Conservation (phyloP, 108 stramenopile species). For the Skeletonema grethae region DNA sequence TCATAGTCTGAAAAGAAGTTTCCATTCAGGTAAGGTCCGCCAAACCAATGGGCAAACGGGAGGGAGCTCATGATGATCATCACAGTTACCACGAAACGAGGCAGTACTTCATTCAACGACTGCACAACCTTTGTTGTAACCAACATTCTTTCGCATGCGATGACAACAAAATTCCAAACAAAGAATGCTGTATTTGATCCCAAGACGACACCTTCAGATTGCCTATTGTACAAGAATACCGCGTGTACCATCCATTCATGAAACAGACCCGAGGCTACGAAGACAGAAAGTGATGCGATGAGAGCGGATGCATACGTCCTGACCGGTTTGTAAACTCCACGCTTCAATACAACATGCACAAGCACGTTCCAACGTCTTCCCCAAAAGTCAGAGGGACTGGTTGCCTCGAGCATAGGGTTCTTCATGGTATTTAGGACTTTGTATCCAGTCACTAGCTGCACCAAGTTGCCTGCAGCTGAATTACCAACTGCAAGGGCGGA, state of each 20-base stretch:
- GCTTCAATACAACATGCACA: conserved; percentile 66
- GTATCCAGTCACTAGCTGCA: conserved; percentile 23
- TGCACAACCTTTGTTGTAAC: conserved; percentile 17
- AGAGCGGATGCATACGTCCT: conserved; percentile 27
- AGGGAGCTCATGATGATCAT: conserved; percentile 52
- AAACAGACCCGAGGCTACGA: conserved; percentile 70
- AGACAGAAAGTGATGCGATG: conserved; percentile 54
- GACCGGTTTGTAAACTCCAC: conserved; percentile 72
- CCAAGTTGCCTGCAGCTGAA: not conserved
- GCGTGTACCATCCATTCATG: conserved; percentile 68
- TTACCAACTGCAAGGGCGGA: conserved; percentile 23
- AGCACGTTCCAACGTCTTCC: conserved; percentile 70
- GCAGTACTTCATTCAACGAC: conserved; percentile 34
- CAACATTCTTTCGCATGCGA: conserved; percentile 46
- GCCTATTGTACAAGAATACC: conserved; percentile 33
- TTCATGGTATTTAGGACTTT: conserved; percentile 17
- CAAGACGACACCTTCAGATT: conserved; percentile 18
- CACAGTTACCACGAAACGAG: conserved; percentile 41
- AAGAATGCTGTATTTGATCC: conserved; percentile 66
- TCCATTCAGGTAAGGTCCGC: conserved; percentile 35
- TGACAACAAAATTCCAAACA: conserved; percentile 64
- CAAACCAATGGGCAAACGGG: conserved; percentile 68
- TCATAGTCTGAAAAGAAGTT: conserved; percentile 43
- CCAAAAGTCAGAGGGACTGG: conserved; percentile 73
- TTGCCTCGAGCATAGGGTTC: conserved; percentile 53